Evolutionary conservation across 2,329 filamentous ascomycete genomes (phyloP).

Genomic region (Microcyclosporella mali): DNA sequence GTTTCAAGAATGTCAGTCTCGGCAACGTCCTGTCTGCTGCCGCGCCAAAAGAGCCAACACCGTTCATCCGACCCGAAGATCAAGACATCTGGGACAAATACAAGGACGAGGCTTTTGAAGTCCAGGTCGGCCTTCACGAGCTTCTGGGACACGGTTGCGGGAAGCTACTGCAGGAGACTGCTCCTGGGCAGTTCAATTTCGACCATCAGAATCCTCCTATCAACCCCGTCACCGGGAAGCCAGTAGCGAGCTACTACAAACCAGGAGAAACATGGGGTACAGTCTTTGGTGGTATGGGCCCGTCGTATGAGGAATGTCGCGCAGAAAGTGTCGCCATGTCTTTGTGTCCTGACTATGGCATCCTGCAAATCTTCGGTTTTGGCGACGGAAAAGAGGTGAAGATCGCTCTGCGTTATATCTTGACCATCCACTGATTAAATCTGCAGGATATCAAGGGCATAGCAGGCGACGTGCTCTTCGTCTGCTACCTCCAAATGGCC

Average conservation of each 20-base stretch:
- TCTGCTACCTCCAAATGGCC: constrained; percentile 87
- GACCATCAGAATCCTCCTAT: constrained; percentile 73
- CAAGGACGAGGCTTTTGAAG: constrained; percentile 83
- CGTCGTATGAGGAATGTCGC: constrained; percentile 88
- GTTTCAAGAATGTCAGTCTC: constrained; percentile 89
- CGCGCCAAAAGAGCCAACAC: constrained; percentile 83
- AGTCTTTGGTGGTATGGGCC: constrained; percentile 79
- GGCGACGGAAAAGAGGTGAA: constrained; percentile 59
- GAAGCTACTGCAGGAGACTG: constrained; percentile 86
- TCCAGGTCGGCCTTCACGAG: constrained; percentile 92
- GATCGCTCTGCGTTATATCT: too few species aligned
- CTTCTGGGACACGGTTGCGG: constrained; percentile 85
- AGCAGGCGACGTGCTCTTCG: constrained; percentile 82
- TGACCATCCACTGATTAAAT: too few species aligned
- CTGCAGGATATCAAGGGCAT: constrained; percentile 59
- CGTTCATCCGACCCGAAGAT: constrained; percentile 78
- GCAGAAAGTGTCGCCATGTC: constrained; percentile 93
- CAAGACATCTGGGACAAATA: constrained; percentile 73
- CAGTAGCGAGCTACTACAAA: constrained; percentile 83
- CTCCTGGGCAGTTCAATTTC: constrained; percentile 79
- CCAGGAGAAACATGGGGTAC: constrained; percentile 92
- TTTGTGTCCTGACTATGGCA: constrained; percentile 78
- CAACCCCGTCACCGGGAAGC: constrained; percentile 71
- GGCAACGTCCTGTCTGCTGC: constrained; percentile 91
- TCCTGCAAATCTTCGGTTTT: constrained; percentile 86